Evolutionary conservation across 1,139 yeast species (phyloP), one percentile per base, ranked within the genome.

Genomic region (Meyerozyma guilliermondii): DNA sequence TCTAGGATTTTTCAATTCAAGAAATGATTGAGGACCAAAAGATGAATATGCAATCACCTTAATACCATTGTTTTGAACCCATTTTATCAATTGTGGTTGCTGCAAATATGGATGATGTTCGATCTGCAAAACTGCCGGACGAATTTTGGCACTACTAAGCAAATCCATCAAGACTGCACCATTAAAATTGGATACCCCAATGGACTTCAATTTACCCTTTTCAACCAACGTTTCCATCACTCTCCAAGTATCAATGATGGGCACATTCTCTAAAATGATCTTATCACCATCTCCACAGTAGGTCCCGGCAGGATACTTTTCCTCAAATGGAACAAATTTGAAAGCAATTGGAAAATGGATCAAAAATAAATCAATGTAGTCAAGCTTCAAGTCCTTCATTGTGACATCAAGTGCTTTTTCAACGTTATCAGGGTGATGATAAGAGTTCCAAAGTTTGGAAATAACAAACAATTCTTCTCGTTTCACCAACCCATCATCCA

Each of bases 71-170:
- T 66, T 55, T 60, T 85, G 78, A 49, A 77, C 86, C 57, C 67
- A 86, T 52, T 82, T 74, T 48, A 87, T 63, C 60, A 87, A 72
- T 51, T 71, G 72, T 46, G 77, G 77, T 68, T 88, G 96, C 53
- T 85, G 87, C 63, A 88, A 74, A 72, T 87, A 88, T 52, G 96
- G 96, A 64, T 88, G 96, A 66, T 86, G 92, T 71, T 89, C 97
- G 59, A 89, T 85, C 67, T 89, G 96, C 55, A 86, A 75, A 42
- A 79, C 88, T 41, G 85, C 86, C 40, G 97, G 96, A 54, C 71
- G 77, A 59, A 87, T 80, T 53, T 71, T 77, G 50, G 86, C 83
- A 47, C 81, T 80, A 60, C 88, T 78, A 48, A 86, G 68, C 55
- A 88, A 71, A 58, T 89, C 96, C 55, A 78, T 80, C 52, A 89